Evolutionary conservation across 1,284 basidiomycete genomes (phyloP).

Genomic region (Rhodotorula glutinis): DNA sequence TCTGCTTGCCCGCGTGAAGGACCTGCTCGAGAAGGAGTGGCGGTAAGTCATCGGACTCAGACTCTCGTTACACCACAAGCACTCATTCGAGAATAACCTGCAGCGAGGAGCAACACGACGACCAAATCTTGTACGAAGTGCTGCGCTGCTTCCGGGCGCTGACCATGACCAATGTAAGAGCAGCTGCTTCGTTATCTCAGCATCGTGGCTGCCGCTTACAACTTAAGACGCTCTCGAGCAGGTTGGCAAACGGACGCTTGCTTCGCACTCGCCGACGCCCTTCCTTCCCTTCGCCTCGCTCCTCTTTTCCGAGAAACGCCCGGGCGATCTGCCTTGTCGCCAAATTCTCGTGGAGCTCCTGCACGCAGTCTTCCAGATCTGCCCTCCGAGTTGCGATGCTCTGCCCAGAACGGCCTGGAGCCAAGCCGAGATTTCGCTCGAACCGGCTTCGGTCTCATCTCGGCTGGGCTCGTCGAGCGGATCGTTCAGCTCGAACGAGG

Average conservation of each 20-base stretch:
- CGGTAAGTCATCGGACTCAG: slow-evolving; percentile 48
- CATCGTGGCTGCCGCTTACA: not conserved
- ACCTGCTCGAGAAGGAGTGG: slow-evolving; percentile 94
- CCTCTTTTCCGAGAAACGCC: slow-evolving; percentile 94
- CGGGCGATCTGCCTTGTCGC: slow-evolving; percentile 83
- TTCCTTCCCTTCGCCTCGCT: slow-evolving; percentile 77
- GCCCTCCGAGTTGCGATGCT: slow-evolving; percentile 49
- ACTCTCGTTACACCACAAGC: not conserved
- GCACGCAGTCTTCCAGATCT: slow-evolving; percentile 76
- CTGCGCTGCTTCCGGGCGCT: slow-evolving; percentile 91
- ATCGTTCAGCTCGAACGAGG: not conserved
- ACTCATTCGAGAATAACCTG: not conserved
- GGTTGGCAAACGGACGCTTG: slow-evolving; percentile 61
- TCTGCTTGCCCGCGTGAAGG: slow-evolving; percentile 79
- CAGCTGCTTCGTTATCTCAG: slow-evolving; percentile 48
- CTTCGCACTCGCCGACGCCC: slow-evolving; percentile 76
- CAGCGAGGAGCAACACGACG: slow-evolving; percentile 90
- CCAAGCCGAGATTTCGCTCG: slow-evolving; percentile 51
- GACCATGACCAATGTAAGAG: slow-evolving; percentile 71
- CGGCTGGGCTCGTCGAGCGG: slow-evolving; percentile 51
- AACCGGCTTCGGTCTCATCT: slow-evolving; percentile 36
- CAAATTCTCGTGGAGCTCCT: slow-evolving; percentile 87
- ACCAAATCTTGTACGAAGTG: slow-evolving; percentile 86
- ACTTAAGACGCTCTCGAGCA: not conserved
- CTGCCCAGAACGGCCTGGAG: slow-evolving; percentile 50